A percentile compares a stretch with the other conserved stretches of the same genome.
These are phyloP conservation scores for Aspergillus haitiensis DNA, from an alignment of 495 filamentous ascomycete genomes.

Conservation along the genomic window DNA sequence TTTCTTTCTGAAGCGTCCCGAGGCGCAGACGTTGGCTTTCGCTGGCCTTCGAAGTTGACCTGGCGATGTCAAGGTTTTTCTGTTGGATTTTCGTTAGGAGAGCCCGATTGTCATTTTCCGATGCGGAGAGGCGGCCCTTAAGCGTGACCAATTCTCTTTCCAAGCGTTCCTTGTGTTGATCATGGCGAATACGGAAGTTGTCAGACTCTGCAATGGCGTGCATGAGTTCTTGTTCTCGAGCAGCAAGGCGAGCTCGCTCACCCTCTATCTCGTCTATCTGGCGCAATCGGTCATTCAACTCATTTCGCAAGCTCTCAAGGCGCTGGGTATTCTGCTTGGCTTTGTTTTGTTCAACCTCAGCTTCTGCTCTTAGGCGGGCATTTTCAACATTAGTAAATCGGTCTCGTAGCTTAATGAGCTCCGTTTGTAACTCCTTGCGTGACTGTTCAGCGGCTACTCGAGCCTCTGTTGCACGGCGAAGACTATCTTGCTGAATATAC, in stretches of 20 bases:
- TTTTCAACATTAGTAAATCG: conserved; percentile 82
- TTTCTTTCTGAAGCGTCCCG: conserved; percentile 76
- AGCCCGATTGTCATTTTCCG: conserved; percentile 95
- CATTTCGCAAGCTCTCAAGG: conserved; percentile 71
- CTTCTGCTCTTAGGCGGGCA: conserved; percentile 78
- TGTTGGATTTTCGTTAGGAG: conserved; percentile 95
- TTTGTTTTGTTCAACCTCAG: conserved; percentile 75
- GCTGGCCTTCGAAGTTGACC: conserved; percentile 81
- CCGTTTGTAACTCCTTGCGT: conserved; percentile 82
- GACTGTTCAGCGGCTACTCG: conserved; percentile 76
- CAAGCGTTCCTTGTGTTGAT: conserved; percentile 89
- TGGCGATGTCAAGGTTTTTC: conserved; percentile 94
- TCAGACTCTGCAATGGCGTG: conserved; percentile 85
- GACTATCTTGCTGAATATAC: conserved; percentile 93
- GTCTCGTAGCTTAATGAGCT: conserved; percentile 78
- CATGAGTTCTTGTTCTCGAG: conserved; percentile 76
- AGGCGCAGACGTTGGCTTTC: conserved; percentile 83
- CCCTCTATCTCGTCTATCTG: conserved; percentile 71
- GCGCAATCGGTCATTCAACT: conserved; percentile 70
- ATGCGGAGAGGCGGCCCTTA: conserved; percentile 85
- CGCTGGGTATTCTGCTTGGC: conserved; percentile 78
- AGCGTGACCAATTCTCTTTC: conserved; percentile 91
- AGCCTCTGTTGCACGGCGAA: conserved; percentile 83
- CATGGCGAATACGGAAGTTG: conserved; percentile 79
- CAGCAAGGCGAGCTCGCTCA: conserved; percentile 71